Conservation (phyloP, 441 rosid genomes). For the Gossypium schwendimanii region DNA sequence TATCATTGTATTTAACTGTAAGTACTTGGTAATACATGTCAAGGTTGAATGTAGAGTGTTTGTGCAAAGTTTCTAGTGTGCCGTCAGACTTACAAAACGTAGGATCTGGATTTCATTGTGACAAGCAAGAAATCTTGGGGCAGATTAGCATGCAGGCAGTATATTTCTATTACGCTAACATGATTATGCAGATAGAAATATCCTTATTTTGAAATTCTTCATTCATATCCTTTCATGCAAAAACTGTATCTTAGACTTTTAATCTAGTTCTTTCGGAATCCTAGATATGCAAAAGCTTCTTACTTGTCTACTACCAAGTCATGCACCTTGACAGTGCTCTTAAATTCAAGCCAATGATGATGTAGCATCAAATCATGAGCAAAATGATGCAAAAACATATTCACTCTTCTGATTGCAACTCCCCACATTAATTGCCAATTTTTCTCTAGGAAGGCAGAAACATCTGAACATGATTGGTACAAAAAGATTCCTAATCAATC, state of each 20-base stretch:
- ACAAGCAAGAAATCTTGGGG: background rate
- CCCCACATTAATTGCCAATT: background rate
- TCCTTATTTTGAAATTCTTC: background rate
- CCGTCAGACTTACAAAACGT: background rate
- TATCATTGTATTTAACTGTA: background rate
- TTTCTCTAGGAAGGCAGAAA: background rate
- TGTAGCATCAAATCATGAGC: background rate
- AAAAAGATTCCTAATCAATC: background rate
- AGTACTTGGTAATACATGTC: background rate
- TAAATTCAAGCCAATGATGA: background rate
- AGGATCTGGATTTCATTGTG: background rate
- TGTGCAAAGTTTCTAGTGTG: background rate
- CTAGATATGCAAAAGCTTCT: background rate
- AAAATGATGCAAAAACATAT: background rate
- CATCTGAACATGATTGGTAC: background rate
- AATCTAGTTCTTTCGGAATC: background rate
- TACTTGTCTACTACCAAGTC: background rate
- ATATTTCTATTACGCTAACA: background rate
- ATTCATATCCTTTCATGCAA: constrained; percentile 1
- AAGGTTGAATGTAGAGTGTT: background rate
- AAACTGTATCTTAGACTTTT: background rate
- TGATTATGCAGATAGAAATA: background rate
- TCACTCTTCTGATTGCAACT: background rate
- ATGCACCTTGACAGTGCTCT: background rate
- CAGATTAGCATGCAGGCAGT: background rate